Evolutionary conservation across 169 alveolate species (phyloP).

Genomic region (Eimeria acervulina): DNA sequence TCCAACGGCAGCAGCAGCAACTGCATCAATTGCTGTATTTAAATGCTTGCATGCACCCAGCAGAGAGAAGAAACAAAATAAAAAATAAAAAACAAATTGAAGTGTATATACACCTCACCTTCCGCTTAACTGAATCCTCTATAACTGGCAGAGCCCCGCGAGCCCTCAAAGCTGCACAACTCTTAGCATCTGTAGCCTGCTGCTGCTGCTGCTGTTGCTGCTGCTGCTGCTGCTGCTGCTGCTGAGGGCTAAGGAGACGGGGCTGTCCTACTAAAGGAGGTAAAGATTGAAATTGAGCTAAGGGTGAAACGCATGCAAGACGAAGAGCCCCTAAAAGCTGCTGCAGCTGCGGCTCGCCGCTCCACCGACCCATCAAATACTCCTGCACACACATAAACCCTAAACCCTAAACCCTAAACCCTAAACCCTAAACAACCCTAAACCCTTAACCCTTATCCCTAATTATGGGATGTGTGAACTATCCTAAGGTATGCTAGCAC

Average conservation of each 20-base stretch:
- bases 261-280: constrained; percentile 47
- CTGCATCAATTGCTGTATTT: constrained; percentile 43
- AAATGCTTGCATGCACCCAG: neutral
- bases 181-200: neutral
- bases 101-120: too few species aligned
- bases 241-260: neutral
- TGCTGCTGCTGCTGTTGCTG: constrained; percentile 33
- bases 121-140: too few species aligned
- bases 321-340: constrained; percentile 10
- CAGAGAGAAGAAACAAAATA: neutral
- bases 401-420: constrained; percentile 9
- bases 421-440: too few species aligned
- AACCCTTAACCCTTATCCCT: too few species aligned
- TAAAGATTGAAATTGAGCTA: neutral
- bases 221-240: constrained; percentile 15
- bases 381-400: constrained; percentile 16
- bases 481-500: too few species aligned
- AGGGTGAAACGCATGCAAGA: constrained; percentile 5
- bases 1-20: constrained; percentile 28
- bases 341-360: neutral
- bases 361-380: neutral
- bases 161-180: constrained; percentile 2
- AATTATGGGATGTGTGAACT: too few species aligned
- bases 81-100: neutral
- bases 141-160: constrained; percentile 28